These are phyloP conservation scores for Phytophthora nicotianae DNA, from an alignment of 352 stramenopile genomes.

Conservation along the genomic window DNA sequence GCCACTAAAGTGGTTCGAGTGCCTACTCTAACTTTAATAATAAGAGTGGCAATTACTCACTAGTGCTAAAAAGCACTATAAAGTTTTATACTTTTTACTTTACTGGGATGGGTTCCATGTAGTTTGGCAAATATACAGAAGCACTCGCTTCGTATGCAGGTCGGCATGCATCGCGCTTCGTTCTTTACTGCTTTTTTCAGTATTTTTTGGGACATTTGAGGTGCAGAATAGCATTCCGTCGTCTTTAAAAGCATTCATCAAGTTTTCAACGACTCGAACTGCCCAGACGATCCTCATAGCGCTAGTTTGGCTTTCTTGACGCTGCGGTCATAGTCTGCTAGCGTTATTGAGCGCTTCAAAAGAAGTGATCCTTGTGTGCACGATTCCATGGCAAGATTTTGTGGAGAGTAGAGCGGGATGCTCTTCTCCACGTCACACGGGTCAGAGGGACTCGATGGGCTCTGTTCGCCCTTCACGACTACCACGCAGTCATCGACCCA, in stretches of 20 bases:
- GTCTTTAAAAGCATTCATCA: background rate
- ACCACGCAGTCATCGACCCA: conserved; percentile 34
- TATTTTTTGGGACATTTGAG: conserved; percentile 8
- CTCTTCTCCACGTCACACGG: conserved; percentile 22
- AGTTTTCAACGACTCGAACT: background rate
- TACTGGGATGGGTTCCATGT: conserved; percentile 29
- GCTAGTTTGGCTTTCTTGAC: conserved; percentile 31
- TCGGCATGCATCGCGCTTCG: conserved; percentile 21
- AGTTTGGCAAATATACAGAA: conserved; percentile 36
- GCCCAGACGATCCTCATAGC: conserved; percentile 20
- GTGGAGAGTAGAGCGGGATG: conserved; percentile 24
- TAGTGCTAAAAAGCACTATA: background rate
- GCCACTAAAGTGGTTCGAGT: conserved; percentile 58
- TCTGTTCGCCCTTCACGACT: conserved; percentile 17
- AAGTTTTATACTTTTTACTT: conserved; percentile 37
- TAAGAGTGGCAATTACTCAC: background rate
- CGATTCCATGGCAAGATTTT: conserved; percentile 16
- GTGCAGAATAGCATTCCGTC: conserved; percentile 25
- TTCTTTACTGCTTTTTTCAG: conserved; percentile 18
- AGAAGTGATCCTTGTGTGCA: conserved; percentile 16
- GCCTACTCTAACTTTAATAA: background rate
- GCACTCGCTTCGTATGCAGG: conserved; percentile 29
- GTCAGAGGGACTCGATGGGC: conserved; percentile 20
- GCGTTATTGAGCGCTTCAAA: conserved; percentile 30
- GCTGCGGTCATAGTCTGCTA: conserved; percentile 21